phyloP scores from a whole-genome alignment of 169 alveolate genomes.

The Eimeria zaria region DNA sequence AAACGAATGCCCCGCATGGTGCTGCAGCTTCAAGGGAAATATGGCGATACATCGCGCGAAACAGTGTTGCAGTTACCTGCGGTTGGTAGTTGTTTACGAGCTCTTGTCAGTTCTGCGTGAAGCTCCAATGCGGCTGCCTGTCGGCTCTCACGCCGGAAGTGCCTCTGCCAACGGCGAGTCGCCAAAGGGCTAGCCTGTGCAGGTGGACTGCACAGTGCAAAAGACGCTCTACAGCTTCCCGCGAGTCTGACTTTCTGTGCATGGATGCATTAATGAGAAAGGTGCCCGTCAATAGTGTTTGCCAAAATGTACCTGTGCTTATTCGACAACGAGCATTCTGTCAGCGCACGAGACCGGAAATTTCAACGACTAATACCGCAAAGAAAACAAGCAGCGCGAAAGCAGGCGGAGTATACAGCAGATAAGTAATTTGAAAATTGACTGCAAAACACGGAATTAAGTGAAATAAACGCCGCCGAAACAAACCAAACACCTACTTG shows the following conservation, averaged over 20 bases:
- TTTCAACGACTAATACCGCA: background rate
- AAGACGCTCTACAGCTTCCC: background rate
- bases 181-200: slow-evolving; percentile 55
- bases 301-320: background rate
- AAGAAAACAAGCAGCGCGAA: background rate
- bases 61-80: slow-evolving; percentile 6
- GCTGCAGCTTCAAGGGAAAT: background rate
- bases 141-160: slow-evolving; percentile 67
- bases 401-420: background rate
- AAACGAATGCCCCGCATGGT: background rate
- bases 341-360: background rate
- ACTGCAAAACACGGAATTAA: background rate
- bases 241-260: background rate
- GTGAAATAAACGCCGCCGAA: background rate
- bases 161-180: slow-evolving; percentile 14
- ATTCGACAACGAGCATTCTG: background rate
- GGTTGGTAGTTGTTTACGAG: background rate
- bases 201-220: background rate
- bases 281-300: background rate
- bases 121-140: slow-evolving; percentile 58
- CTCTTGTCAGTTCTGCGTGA: slow-evolving; percentile 41
- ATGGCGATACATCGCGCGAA: no score
- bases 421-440: background rate
- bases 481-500: slow-evolving; percentile 10
- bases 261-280: background rate